phyloP scores from a whole-genome alignment of 176 grass and related monocot species.

The Puya raimondii region DNA sequence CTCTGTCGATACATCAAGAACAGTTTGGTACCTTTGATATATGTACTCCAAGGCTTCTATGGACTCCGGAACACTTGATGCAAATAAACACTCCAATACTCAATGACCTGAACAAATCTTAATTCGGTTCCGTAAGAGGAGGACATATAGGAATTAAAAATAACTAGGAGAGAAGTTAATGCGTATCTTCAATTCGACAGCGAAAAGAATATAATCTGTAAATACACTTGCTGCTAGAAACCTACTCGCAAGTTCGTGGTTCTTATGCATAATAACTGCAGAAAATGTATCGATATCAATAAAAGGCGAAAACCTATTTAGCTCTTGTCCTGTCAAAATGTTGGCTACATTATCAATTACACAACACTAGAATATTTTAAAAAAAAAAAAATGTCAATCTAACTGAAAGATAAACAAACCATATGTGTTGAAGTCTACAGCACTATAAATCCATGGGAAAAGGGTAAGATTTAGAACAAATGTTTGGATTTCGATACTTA shows the following conservation, averaged over 20 bases:
- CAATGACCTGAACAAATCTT: slow-evolving; percentile 39
- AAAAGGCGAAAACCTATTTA: no score
- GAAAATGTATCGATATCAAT: no score
- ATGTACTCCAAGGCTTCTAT: slow-evolving; percentile 89
- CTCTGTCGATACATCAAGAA: not conserved
- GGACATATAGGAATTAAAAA: not conserved
- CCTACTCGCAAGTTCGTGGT: no score
- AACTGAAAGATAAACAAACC: not conserved
- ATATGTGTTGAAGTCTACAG: not conserved
- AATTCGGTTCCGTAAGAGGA: not conserved
- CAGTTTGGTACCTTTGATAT: slow-evolving; percentile 66
- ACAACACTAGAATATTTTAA: no score
- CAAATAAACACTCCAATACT: slow-evolving; percentile 91
- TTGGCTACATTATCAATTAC: no score
- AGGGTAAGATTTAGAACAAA: not conserved
- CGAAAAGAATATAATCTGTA: not conserved
- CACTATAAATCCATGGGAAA: slow-evolving; percentile 4
- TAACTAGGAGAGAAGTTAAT: not conserved
- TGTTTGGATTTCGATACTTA: slow-evolving; percentile 33
- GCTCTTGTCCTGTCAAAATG: no score
- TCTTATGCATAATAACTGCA: no score
- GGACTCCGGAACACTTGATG: slow-evolving; percentile 96
- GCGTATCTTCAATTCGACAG: not conserved
- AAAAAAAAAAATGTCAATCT: no score
- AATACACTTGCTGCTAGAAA: no score